phyloP scores from a whole-genome alignment of 495 filamentous ascomycete species.

The Pseudoneurospora amorphoporcata region DNA sequence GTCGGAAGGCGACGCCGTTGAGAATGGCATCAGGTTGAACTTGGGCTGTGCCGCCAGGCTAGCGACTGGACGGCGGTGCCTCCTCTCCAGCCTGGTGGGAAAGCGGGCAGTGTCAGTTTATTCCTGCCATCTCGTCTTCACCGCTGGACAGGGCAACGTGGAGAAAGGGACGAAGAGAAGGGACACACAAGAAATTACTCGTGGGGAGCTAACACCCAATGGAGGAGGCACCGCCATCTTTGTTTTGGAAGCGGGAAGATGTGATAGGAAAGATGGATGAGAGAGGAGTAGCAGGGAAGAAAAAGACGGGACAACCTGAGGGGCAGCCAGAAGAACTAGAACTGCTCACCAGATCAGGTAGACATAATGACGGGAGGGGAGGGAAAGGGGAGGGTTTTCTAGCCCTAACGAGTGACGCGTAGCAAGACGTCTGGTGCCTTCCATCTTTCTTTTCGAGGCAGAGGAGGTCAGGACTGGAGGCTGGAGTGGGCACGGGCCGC shows the following conservation, averaged over 20 bases:
- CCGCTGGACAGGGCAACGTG: background rate
- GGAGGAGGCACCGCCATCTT: background rate
- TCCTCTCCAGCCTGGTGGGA: background rate
- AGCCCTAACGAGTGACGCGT: background rate
- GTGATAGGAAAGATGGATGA: background rate
- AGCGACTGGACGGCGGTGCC: background rate
- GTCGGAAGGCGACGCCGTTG: background rate
- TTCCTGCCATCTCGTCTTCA: background rate
- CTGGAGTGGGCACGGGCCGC: background rate
- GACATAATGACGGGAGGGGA: background rate
- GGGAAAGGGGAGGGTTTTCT: background rate
- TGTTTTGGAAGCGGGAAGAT: background rate
- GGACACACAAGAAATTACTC: too few relatives aligned
- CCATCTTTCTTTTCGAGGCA: background rate
- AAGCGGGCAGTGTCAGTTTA: background rate
- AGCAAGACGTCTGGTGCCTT: background rate
- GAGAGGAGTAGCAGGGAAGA: background rate
- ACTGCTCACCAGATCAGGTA: background rate
- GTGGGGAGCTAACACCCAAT: background rate
- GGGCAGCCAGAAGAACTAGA: background rate
- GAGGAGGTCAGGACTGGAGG: background rate
- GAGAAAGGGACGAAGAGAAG: background rate
- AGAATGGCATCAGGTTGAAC: background rate
- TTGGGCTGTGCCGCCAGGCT: background rate
- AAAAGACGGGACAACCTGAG: background rate